Base-by-base conservation (phyloP, 83 land plant genomes). In the Diphasiastrum complanatum region DNA sequence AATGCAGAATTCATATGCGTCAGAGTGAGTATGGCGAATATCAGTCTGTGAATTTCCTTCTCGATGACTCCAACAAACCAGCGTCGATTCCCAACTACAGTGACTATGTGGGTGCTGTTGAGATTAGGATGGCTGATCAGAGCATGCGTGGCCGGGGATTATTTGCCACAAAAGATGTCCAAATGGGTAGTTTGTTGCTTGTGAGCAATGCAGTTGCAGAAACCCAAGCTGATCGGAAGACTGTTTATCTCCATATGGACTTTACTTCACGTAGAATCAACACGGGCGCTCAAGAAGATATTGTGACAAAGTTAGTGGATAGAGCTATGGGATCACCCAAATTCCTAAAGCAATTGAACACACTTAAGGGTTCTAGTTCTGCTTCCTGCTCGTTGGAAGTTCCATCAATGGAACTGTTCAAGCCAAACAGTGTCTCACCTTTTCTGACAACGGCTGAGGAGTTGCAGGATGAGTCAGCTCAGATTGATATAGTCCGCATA, bases 151-250 rank as follows among this genome's bases (percentile, higher is more conserved):
- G 65, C 1, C 51, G 71, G 2, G 71, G 71, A 11, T 33, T 68
- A 2, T 26, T 68, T 2, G 4, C 55, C 36, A 58, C 52, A 3
- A 45, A 58, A 34, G 37, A 58, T 36, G 71, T 68, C 45, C 48
- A 60, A 16, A 52, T 45, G 1, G 71, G 71, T 12, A 52, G 48
- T 22, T 51, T 68, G 11, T 38, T 68, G 4, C 45, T 68, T 32
- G 64, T 68, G n/a, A 38, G 66, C 31, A 59, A 68, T 28, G 60
- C 71, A 27, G 47, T 68, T 3, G 71, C 71, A 33, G 34, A 47
- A 29, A 29, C 30, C 66, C 11, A 36, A 10, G 45, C 45, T 37
- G 49, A 68, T 32, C 35, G 24, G 23, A 33, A 26, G 3, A 3
- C 12, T 27, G 23, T 28, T 33, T 36, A 55, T 22, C 46, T 48